Evolutionary conservation across 352 stramenopile genomes (phyloP), one percentile per base, ranked within the genome.

Genomic region (Phytophthora citricola): DNA sequence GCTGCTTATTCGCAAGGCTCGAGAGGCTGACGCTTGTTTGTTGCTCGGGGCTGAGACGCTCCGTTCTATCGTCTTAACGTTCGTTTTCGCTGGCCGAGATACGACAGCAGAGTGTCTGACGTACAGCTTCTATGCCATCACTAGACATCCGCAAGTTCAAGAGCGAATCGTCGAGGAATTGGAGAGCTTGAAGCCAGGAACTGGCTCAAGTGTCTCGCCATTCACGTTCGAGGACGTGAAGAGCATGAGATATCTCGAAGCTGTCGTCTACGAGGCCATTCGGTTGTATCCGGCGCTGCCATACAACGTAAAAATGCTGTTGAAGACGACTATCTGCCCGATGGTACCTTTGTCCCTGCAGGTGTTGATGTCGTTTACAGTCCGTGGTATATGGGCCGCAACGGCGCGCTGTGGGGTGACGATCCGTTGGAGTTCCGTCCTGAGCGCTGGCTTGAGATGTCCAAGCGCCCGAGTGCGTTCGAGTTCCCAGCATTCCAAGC

Each of bases 11-110:
- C 68, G 75, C 36, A 87, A 87, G 27, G 72, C 77, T 4, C 72
- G 74, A 4, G 76, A 80, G n/a, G 44, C 87, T 39, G 39, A 46
- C 15, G 41, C 54, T 34, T 65, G 31, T 32, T 74, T 56, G 5
- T 69, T 68, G 40, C 60, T 57, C 24, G 36, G 55, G 55, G 57
- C 50, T 27, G 55, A 41, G 5, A 88, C 81, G 5, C 68, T 95
- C 8, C 70, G 77, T 5, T 88, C 87, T 27, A 84, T 91, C 49
- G 75, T 91, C 36, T 73, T 93, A 32, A 94, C 86, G 8, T 91
- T 96, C 31, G 75, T 96, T 20, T 91, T 96, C 52, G 90, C 80
- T n/a, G 90, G 88, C 14, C 90, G 88, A 54, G 90, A 95, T 58
- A 96, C 87, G 7, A 94, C 85, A 0, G 71, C 82, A 3, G 77